Evolutionary conservation across 169 alveolate species (phyloP).

Genomic region (Cryptosporidium baileyi): DNA sequence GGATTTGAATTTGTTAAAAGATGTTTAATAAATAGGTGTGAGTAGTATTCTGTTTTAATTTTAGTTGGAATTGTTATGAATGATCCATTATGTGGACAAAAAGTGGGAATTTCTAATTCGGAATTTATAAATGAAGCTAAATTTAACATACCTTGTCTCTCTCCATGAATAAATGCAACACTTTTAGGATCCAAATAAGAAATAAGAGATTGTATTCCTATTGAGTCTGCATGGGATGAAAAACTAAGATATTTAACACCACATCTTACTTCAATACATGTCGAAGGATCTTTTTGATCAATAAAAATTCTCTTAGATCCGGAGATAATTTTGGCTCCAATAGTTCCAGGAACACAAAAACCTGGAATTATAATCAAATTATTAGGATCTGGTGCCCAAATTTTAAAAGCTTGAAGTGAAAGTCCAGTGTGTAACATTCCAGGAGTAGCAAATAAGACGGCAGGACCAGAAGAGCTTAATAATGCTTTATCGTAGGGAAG

Average conservation of each 20-base stretch:
- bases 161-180: slow-evolving; percentile 98
- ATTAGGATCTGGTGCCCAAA: slow-evolving; percentile 93
- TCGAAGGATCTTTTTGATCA: slow-evolving; percentile 75
- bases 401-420: slow-evolving; percentile 93
- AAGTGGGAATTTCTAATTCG: slow-evolving; percentile 35
- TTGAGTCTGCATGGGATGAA: slow-evolving; percentile 98
- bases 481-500: slow-evolving; percentile 88
- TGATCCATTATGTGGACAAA: slow-evolving; percentile 69
- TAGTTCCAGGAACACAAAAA: slow-evolving; percentile 97
- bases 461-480: slow-evolving; percentile 91
- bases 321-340: slow-evolving; percentile 92
- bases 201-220: slow-evolving; percentile 91
- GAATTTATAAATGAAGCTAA: slow-evolving; percentile 73
- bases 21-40: neutral
- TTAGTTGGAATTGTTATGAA: slow-evolving; percentile 6
- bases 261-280: slow-evolving; percentile 89
- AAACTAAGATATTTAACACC: slow-evolving; percentile 93
- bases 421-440: slow-evolving; percentile 99
- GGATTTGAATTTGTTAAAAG: neutral
- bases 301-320: slow-evolving; percentile 81
- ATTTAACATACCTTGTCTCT: slow-evolving; percentile 92
- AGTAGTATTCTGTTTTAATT: neutral
- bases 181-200: slow-evolving; percentile 89
- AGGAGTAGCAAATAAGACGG: slow-evolving; percentile 98
- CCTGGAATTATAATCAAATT: slow-evolving; percentile 97